Evolutionary conservation across 805 yeast genomes (phyloP), one percentile per base, ranked within the genome.

Genomic region (Martiniozyma abietophila): DNA sequence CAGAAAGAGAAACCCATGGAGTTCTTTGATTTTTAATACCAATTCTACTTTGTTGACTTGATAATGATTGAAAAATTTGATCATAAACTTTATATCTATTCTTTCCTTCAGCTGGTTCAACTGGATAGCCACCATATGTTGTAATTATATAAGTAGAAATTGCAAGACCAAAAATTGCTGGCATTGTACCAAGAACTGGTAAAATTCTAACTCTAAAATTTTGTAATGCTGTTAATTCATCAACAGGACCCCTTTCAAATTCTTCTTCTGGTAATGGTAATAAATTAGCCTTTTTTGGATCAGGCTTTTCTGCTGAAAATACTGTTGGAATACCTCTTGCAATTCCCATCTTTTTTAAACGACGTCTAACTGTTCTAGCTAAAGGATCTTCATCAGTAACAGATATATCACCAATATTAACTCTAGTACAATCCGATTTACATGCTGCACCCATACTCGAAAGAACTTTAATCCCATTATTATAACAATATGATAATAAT

Each of bases 361-460:
- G 71, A 47, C 95, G 71, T 53, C 99, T 71, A 5, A 86, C 94
- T 0, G 89, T 64, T 42, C 94, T 72, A 10, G 96, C 83, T 39
- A 92, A 64, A 6, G 96, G 92, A 56, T 92, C 99, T 57, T 92
- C 99, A 49, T 82, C 89, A 0, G 98, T 83, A 34, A 71, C 73
- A 22, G 94, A 77, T 35, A 92, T 74, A 58, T 92, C 99, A 22
- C 86, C 86, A 27, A 92, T 69, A 52, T 85, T 82, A 38, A 92
- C 74, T 49, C 97, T 67, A 3, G 96, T 80, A 9, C 97, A 94
- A 53, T 92, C 99, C 34, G 94, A 80, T 56, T 92, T 92, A 47
- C 95, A 80, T 4, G 96, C 95, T 1, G 99, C 97, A 18, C 99
- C 99, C 76, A 94, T 94, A 1, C 96, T 82, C 4, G 94, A 77